These are phyloP conservation scores for Aaosphaeria pasadenensis DNA, from an alignment of 2,329 filamentous ascomycete genomes.

Conservation along the genomic window DNA sequence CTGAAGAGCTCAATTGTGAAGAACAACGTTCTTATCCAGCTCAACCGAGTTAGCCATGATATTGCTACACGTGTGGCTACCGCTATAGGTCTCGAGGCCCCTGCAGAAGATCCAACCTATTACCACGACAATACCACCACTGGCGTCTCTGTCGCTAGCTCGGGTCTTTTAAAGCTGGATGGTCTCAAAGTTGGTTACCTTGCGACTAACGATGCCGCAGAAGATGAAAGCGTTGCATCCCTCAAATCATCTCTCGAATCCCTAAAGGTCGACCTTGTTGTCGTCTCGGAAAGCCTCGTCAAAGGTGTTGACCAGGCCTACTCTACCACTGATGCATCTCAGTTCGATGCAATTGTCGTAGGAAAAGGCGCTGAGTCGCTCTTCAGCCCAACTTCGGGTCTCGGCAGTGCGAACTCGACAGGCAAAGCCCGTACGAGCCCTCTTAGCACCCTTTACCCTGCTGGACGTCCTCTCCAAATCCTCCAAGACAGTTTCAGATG, in stretches of 20 bases:
- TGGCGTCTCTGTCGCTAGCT: conserved; percentile 59
- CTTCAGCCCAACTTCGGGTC: conserved; percentile 46
- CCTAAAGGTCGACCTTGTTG: conserved; percentile 54
- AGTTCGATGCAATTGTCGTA: conserved; percentile 63
- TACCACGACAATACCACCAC: conserved; percentile 68
- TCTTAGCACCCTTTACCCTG: conserved; percentile 58
- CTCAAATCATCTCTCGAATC: conserved; percentile 51
- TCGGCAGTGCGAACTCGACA: conserved; percentile 24
- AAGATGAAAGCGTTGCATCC: conserved; percentile 49
- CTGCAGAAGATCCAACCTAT: conserved; percentile 59
- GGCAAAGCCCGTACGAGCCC: conserved; percentile 14
- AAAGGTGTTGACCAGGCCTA: conserved; percentile 62
- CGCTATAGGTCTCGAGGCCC: conserved; percentile 59
- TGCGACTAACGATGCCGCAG: conserved; percentile 45
- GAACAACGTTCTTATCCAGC: conserved; percentile 63
- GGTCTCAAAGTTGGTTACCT: conserved; percentile 65
- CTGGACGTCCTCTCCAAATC: conserved; percentile 62
- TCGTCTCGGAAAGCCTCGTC: conserved; percentile 60
- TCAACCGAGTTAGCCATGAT: conserved; percentile 67
- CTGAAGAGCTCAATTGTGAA: conserved; percentile 58
- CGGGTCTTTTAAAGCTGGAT: conserved; percentile 58
- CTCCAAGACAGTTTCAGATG: conserved; percentile 62
- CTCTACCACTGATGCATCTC: conserved; percentile 59
- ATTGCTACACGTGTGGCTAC: conserved; percentile 62
- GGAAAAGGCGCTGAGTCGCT: conserved; percentile 54